Evolutionary conservation across 805 yeast genomes (phyloP).

Genomic region (Saccharomycopsis sp.): DNA sequence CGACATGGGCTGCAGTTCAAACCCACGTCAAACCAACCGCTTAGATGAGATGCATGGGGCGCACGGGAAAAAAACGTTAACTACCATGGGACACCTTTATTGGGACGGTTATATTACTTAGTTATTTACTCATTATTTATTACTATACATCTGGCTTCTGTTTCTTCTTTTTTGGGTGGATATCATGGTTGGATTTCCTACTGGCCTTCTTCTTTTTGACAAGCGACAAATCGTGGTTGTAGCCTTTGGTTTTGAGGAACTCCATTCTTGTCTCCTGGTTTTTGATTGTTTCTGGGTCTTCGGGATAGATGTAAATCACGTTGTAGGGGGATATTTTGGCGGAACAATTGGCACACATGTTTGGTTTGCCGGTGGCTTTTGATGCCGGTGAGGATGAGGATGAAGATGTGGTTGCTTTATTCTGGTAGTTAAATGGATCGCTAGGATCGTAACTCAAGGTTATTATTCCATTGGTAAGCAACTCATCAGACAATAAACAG

Average conservation of each 20-base stretch:
- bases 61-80: neutral
- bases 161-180: neutral
- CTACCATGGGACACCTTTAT: no score
- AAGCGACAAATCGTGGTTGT: slow-evolving; percentile 5
- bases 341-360: slow-evolving; percentile 14
- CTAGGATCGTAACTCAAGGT: slow-evolving; percentile 4
- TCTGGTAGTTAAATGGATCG: slow-evolving; percentile 8
- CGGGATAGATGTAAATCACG: slow-evolving; percentile 13
- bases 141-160: no score
- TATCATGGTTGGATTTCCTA: slow-evolving; percentile 2
- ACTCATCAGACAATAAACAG: slow-evolving; percentile 16
- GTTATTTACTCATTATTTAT: no score
- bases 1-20: no score
- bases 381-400: no score
- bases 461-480: slow-evolving; percentile 6
- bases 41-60: neutral
- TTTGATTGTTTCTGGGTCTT: neutral
- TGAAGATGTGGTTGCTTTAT: neutral
- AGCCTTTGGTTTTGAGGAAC: slow-evolving; percentile 4
- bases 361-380: neutral
- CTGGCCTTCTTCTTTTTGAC: slow-evolving; percentile 4
- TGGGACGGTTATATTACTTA: no score
- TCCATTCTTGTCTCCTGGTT: slow-evolving; percentile 7
- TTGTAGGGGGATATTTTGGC: slow-evolving; percentile 8
- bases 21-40: neutral